Percentiles rank a stretch among this genome's conserved stretches.
These are phyloP conservation scores for Colletotrichum magnum DNA, from an alignment of 2,329 filamentous ascomycete species.

Conservation along the genomic window DNA sequence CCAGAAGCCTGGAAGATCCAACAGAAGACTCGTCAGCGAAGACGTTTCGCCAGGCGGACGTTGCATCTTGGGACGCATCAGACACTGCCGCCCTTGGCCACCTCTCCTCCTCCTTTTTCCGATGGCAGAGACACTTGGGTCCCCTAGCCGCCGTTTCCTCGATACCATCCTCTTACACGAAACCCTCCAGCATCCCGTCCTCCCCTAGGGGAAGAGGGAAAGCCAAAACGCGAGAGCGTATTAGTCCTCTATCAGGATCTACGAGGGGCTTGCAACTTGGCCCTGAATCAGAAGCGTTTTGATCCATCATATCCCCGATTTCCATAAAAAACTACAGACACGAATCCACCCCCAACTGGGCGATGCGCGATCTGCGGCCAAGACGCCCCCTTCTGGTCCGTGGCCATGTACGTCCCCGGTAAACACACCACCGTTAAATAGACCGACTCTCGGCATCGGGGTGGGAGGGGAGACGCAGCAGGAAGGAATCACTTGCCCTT, in stretches of 20 bases:
- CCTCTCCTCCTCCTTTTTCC: neutral
- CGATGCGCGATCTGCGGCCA: conserved; percentile 30
- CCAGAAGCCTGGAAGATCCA: conserved; percentile 3
- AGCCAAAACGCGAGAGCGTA: neutral
- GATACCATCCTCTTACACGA: neutral
- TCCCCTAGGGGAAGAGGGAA: neutral
- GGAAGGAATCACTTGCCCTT: conserved; percentile 18
- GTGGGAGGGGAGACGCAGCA: no score
- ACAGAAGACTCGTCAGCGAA: conserved; percentile 14
- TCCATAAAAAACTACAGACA: conserved; percentile 1
- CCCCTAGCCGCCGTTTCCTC: neutral
- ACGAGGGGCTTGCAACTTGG: conserved; percentile 16
- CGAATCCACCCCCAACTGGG: neutral
- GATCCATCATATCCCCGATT: conserved; percentile 6
- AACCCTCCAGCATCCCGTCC: neutral
- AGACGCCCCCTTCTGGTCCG: conserved; percentile 16
- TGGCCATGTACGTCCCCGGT: conserved; percentile 23
- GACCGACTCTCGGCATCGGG: conserved; percentile 26
- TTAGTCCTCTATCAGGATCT: conserved; percentile 21
- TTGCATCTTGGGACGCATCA: conserved; percentile 8
- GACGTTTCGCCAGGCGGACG: conserved; percentile 12
- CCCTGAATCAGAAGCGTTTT: conserved; percentile 34
- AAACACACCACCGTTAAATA: conserved; percentile 37
- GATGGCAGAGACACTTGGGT: neutral
- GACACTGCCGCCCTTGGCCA: conserved; percentile 12